These are phyloP conservation scores for Boletus barrowsii DNA, from an alignment of 768 basidiomycete genomes.

Conservation along the genomic window DNA sequence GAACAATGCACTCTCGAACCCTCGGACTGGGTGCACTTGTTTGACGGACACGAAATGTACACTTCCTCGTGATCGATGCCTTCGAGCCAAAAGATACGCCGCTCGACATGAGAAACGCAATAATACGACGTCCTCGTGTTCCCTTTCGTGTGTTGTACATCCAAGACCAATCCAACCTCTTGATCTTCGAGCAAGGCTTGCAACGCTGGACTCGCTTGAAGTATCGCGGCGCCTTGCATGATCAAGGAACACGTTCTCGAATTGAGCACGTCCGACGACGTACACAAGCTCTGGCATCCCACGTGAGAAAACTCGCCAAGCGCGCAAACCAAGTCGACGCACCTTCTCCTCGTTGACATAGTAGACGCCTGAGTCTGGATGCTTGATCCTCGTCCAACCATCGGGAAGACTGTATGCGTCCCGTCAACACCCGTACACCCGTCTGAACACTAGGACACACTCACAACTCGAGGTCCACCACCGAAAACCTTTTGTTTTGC, in stretches of 20 bases:
- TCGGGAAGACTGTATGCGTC: slow-evolving; percentile 4
- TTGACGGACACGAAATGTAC: slow-evolving; percentile 22
- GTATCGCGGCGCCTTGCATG: slow-evolving; percentile 9
- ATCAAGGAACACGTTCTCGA: slow-evolving; percentile 3
- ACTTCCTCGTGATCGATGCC: slow-evolving; percentile 19
- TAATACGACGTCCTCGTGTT: slow-evolving; percentile 20
- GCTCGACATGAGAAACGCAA: slow-evolving; percentile 27
- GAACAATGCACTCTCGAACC: slow-evolving; percentile 23
- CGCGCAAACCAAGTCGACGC: background rate
- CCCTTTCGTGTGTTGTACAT: background rate
- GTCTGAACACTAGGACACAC: background rate
- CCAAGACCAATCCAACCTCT: slow-evolving; percentile 18
- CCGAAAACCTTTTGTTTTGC: slow-evolving; percentile 1
- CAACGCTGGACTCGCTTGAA: slow-evolving; percentile 4
- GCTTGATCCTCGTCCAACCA: slow-evolving; percentile 29
- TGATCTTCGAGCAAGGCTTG: slow-evolving; percentile 8
- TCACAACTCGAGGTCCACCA: slow-evolving; percentile 3
- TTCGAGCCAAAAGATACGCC: slow-evolving; percentile 30
- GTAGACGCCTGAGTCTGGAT: slow-evolving; percentile 33
- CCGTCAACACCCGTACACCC: background rate
- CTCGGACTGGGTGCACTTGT: slow-evolving; percentile 7
- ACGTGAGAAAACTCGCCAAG: background rate
- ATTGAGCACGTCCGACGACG: slow-evolving; percentile 10
- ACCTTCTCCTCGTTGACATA: slow-evolving; percentile 34
- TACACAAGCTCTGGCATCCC: slow-evolving; percentile 9